Base-by-base conservation (phyloP, 768 basidiomycete species). In the Pleurotus salmoneostramineus region DNA sequence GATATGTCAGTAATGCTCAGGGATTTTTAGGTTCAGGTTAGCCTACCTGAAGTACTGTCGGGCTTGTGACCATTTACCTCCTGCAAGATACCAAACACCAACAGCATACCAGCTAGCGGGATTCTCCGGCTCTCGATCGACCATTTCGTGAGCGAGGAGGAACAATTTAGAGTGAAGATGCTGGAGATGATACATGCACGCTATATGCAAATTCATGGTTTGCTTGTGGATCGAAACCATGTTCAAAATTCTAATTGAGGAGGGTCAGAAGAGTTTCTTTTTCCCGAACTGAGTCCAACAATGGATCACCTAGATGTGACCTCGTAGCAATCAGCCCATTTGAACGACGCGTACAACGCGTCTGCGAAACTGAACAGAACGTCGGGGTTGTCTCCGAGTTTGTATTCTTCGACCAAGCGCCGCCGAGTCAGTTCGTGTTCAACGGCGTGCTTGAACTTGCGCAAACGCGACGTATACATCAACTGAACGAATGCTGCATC, bases 101-200 rank as follows among this genome's bases (percentile, higher is more conserved):
- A 98, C 97, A 3, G 97, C 93, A 71, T 98, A 99, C 97, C 97
- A 99, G 64, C 93, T 95, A 55, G 93, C 83, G 0, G 94, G 87
- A 44, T 91, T 89, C 66, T 95, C 92, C 0, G 97, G 95, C 67
- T 98, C 95, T 48, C 84, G 85, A 56, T 98, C 93, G 14, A 98
- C 95, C 69, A 99, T 83, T 67, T 97, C 93, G 65, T 98, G 97
- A 0, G 97, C 97, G 40, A 98, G 81, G 61, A 99, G 89, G 74
- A 98, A 99, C 5, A 99, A 83, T 64, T 89, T 89, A 2, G 95
- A 95, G 64, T 95, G 91, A 8, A 98, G 76, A 69, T 96, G 88
- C 27, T 88, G 84, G 15, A 98, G 79, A 71, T 99, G 96, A 68
- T 95, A 91, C 93, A 98, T 96, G 81, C 96, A 98, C 3, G 96